phyloP scores from a whole-genome alignment of 2,329 filamentous ascomycete genomes.

The Aspergillus novoparasiticus region DNA sequence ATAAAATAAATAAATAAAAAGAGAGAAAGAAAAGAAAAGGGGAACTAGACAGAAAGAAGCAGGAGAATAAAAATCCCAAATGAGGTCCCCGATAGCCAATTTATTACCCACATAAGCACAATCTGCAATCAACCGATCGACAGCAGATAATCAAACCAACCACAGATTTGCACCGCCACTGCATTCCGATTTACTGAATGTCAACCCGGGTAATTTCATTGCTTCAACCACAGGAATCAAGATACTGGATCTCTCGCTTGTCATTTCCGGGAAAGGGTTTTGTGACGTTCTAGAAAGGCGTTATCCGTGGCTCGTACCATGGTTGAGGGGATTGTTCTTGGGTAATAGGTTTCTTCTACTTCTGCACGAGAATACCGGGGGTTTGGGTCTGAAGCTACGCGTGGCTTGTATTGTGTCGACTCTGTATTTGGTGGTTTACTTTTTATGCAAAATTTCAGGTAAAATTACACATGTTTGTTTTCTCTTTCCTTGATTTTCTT shows the following conservation, averaged over 20 bases:
- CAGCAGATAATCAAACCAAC: conserved; percentile 31
- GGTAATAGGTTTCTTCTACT: not conserved
- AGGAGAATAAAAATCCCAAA: not conserved
- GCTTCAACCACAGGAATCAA: not conserved
- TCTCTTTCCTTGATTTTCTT: not conserved
- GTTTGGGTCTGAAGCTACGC: not conserved
- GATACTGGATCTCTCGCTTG: not conserved
- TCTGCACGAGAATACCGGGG: not conserved
- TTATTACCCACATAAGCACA: conserved; percentile 7
- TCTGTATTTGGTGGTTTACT: not conserved
- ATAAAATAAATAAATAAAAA: not conserved
- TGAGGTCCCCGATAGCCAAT: conserved; percentile 16
- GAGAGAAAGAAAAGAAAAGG: not conserved
- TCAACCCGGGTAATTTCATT: not conserved
- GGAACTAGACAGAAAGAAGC: not conserved
- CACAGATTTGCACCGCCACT: conserved; percentile 9
- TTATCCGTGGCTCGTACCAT: not conserved
- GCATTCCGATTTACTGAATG: not conserved
- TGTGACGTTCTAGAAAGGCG: conserved; percentile 1
- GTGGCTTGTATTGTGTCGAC: not conserved
- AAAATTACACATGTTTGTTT: not conserved
- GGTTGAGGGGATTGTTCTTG: not conserved
- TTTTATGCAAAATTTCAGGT: not conserved
- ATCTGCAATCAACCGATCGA: conserved; percentile 28
- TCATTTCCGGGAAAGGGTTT: not conserved